Base-by-base conservation (phyloP, 2,329 filamentous ascomycete species). In the Aspergillus hiratsukae region DNA sequence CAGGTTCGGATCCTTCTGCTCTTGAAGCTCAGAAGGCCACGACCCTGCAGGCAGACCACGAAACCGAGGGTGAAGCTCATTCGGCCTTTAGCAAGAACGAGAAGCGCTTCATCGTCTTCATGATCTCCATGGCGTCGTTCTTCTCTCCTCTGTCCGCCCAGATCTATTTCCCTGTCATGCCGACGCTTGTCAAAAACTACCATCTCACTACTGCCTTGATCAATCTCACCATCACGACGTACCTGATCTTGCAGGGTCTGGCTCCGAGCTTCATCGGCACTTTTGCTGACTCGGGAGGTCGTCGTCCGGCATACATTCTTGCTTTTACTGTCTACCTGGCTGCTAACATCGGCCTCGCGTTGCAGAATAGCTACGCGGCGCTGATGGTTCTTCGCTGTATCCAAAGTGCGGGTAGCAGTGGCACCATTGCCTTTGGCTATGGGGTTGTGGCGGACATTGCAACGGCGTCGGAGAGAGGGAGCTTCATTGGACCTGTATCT, bases 141-240 rank as follows among this genome's bases (percentile, higher is more conserved):
- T 77, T 78, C 61, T 74, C 72, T 3, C 75, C 74, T 2, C 63
- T 78, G 0, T 72, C 72, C 1, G 69, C 72, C 5, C 72, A 74
- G 53, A 79, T 80, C 54, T 80, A 80, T 59, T 77, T 79, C 52
- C 78, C 79, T 1, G 73, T 75, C 1, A 61, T 81, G 6, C 66
- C 72, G 6, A 70, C 70, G 1, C 72, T 81, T 35, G 72, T 78
- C 1, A 43, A 49, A 1, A 75, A 78, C 53, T 62, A 80, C 3
- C 45, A 71, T 52, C 72, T 77, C 2, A 75, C 75, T 1, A 53
- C 66, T n/a, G 62, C 67, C 29, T 64, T 71, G 3, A 65, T 79
- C 58, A 78, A 77, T 55, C 64, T 80, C 1, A 77, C 77, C 0
- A 70, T 81, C 23, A 80, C 77, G 1, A 70, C 74, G 1, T 79